Conservation (phyloP, 176 grass and related monocot species). For the Areca catechu region DNA sequence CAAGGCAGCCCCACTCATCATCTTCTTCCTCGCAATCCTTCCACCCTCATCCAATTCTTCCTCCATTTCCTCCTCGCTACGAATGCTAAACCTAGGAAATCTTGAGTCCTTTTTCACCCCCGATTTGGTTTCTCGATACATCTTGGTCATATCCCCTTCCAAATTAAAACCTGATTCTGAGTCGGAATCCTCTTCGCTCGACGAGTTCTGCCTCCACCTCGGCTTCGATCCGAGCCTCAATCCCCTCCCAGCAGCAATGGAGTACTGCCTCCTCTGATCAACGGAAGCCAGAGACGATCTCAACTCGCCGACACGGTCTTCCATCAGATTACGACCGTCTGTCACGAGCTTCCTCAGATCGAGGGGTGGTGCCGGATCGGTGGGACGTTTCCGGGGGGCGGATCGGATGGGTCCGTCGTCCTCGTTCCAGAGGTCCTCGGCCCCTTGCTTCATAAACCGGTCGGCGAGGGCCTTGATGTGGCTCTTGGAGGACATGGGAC, state of each 20-base stretch:
- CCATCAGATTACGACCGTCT: not conserved
- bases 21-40: conserved; percentile 35
- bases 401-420: conserved; percentile 58
- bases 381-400: not conserved
- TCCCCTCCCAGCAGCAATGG: not conserved
- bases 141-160: not conserved
- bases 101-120: conserved; percentile 14
- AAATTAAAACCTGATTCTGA: not conserved
- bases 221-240: not conserved
- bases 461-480: conserved; percentile 60
- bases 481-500: conserved; percentile 42
- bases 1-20: conserved; percentile 59
- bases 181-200: conserved; percentile 21
- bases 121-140: not conserved
- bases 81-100: conserved; percentile 26
- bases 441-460: conserved; percentile 55
- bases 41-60: conserved; percentile 9
- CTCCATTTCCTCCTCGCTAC: conserved; percentile 27
- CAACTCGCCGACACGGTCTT: not conserved
- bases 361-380: not conserved
- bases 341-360: conserved; percentile 17
- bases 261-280: conserved; percentile 30
- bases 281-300: conserved; percentile 12
- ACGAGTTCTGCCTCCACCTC: conserved; percentile 57
- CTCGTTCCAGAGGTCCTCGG: conserved; percentile 88